phyloP scores from a whole-genome alignment of 2,329 filamentous ascomycete species.

The Verticillium alfalfae region DNA sequence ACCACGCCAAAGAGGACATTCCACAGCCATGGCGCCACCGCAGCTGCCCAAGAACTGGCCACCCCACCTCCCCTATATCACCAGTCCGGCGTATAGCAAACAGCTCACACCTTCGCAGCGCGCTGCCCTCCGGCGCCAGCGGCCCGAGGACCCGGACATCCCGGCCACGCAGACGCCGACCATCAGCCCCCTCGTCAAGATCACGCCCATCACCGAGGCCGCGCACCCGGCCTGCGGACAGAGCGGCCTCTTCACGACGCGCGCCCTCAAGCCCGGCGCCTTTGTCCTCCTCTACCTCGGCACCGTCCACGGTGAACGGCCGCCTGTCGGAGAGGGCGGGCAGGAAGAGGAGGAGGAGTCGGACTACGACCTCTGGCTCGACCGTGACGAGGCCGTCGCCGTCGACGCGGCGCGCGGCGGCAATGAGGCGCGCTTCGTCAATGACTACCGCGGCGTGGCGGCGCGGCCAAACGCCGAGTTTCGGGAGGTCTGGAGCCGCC shows the following conservation, averaged over 20 bases:
- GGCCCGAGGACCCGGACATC: slow-evolving; percentile 19
- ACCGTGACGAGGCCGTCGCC: slow-evolving; percentile 49
- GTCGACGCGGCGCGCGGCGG: slow-evolving; percentile 54
- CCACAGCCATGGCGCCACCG: neutral
- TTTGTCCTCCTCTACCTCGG: slow-evolving; percentile 61
- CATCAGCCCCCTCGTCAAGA: slow-evolving; percentile 45
- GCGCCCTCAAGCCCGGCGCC: slow-evolving; percentile 44
- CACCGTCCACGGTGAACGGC: slow-evolving; percentile 36
- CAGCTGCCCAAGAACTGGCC: slow-evolving; percentile 54
- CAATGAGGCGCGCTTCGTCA: slow-evolving; percentile 62
- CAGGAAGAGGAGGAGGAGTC: slow-evolving; percentile 29
- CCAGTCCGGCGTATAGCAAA: slow-evolving; percentile 39
- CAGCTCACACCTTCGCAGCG: slow-evolving; percentile 37
- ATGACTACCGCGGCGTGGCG: slow-evolving; percentile 58
- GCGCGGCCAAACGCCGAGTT: slow-evolving; percentile 54
- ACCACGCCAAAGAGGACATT: too few species aligned
- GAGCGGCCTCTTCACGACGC: slow-evolving; percentile 54
- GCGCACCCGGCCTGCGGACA: slow-evolving; percentile 55
- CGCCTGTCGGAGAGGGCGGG: neutral
- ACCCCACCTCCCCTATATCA: slow-evolving; percentile 43
- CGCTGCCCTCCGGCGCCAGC: slow-evolving; percentile 24
- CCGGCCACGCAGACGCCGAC: slow-evolving; percentile 29
- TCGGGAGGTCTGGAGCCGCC: slow-evolving; percentile 49
- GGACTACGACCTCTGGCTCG: slow-evolving; percentile 62
- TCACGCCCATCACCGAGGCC: slow-evolving; percentile 43